A percentile compares a stretch with the other conserved stretches of the same genome.
Conservation (phyloP, 257 asterid species). For the Dorcoceras hygrometricum region DNA sequence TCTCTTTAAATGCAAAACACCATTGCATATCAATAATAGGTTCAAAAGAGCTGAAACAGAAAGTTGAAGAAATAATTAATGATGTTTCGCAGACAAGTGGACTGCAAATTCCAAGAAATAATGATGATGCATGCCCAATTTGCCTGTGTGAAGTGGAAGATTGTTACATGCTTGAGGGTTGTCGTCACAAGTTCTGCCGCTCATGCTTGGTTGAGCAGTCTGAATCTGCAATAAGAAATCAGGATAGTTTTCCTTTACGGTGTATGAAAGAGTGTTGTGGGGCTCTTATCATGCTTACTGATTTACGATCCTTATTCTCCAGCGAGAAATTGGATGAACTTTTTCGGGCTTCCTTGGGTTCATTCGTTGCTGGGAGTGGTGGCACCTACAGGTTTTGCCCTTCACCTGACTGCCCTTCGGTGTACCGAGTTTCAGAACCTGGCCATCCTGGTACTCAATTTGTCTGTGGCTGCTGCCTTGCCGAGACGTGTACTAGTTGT, state of each 20-base stretch:
- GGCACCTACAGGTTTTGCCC: conserved; percentile 80
- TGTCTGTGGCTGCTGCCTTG: conserved; percentile 67
- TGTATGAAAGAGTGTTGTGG: conserved; percentile 57
- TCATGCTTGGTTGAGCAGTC: conserved; percentile 78
- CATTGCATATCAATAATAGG: conserved; percentile 60
- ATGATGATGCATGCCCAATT: conserved; percentile 54
- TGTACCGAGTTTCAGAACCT: conserved; percentile 50
- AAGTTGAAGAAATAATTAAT: conserved; percentile 48
- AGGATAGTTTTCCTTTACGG: conserved; percentile 58
- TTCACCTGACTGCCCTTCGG: conserved; percentile 89
- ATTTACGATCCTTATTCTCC: conserved; percentile 52
- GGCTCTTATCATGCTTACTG: conserved; percentile 49
- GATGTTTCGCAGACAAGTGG: conserved; percentile 46
- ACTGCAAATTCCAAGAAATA: conserved; percentile 26
- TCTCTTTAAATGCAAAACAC: conserved; percentile 50
- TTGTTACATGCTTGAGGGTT: conserved; percentile 59
- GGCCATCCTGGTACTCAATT: conserved; percentile 33
- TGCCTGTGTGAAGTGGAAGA: conserved; percentile 85
- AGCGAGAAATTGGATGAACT: conserved; percentile 73
- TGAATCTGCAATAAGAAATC: conserved; percentile 59
- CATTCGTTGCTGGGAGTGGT: conserved; percentile 64
- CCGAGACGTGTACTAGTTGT: conserved; percentile 83
- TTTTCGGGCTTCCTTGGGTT: conserved; percentile 66
- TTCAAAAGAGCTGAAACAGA: conserved; percentile 59
- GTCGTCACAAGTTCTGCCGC: conserved; percentile 66